Evolutionary conservation across 139 green algal species (phyloP), one percentile per base, ranked within the genome.

Genomic region (Closterium sp.): DNA sequence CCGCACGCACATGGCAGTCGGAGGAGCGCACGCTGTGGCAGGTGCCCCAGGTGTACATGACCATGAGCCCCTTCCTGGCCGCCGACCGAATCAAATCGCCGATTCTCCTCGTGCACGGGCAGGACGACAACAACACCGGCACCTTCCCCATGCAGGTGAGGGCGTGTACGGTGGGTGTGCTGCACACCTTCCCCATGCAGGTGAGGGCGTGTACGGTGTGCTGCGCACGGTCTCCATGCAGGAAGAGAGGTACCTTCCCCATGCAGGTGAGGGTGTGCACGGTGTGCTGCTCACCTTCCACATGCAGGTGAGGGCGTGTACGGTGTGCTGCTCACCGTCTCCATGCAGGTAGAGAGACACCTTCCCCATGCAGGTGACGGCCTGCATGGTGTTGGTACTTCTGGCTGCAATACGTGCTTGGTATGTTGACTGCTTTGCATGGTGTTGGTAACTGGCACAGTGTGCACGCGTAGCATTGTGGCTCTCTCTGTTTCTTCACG

Each of bases 21-120:
- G 98, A 99, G 95, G 96, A 99, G 95, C 95, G 98, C 69, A 99
- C 97, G 6, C 90, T 99, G 86, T 99, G 98, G 98, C 90, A 99
- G 95, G 97, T 97, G 12, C 95, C 96, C 0, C 97, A 99, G 1
- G 96, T 96, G 6, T 99, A 99, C 94, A 92, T 93, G 28, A 95
- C 93, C n/a, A 99, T 99, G 97, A 92, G 76, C 19, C 94, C 91
- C 25, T 95, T 91, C 92, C 95, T 95, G 94, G 93, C 97, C 84
- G 98, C 98, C 0, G 94, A 99, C 96, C 97, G 97, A 91, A 97
- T 99, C 88, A 98, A 95, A 36, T 97, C 97, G 92, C 98, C 98
- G 12, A 89, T 99, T 89, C 95, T 99, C 88, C 95, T 99, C 5
- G 96, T 99, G 9, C 98, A 99, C 91, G 98, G 98, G 28, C 97